Conservation (phyloP, 441 rosid genomes). For the Hura crepitans region DNA sequence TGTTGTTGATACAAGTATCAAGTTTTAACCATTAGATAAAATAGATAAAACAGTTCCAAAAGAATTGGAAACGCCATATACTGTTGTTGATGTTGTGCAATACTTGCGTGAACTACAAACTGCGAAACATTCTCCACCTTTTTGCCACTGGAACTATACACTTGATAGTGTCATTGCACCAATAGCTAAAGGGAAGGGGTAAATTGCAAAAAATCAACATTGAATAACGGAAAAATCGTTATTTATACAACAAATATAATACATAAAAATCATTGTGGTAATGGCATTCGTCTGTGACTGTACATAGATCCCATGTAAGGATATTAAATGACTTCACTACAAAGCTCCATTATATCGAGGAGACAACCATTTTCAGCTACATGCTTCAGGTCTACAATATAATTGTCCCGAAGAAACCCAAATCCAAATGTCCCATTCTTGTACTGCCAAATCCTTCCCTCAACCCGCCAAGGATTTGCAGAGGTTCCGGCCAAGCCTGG, state of each 20-base stretch:
- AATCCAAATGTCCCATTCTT: slow-evolving; percentile 70
- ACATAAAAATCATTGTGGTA: slow-evolving; percentile 20
- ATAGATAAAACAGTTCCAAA: no score
- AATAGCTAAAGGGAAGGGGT: no score
- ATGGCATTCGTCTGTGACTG: slow-evolving; percentile 17
- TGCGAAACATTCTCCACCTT: no score
- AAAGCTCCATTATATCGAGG: slow-evolving; percentile 39
- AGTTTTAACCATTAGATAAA: no score
- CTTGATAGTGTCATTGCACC: no score
- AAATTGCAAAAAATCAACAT: neutral
- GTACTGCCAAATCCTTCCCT: slow-evolving; percentile 88
- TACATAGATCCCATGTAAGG: slow-evolving; percentile 17
- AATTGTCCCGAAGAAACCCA: slow-evolving; percentile 70
- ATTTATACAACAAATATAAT: slow-evolving; percentile 8
- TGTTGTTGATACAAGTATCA: no score
- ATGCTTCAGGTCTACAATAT: slow-evolving; percentile 57
- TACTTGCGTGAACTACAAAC: no score
- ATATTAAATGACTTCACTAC: slow-evolving; percentile 18
- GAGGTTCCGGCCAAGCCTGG: slow-evolving; percentile 38
- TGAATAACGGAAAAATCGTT: neutral
- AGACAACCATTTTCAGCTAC: slow-evolving; percentile 54
- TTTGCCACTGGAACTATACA: no score
- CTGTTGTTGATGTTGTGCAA: no score
- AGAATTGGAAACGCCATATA: no score
- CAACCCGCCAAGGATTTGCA: slow-evolving; percentile 39